Evolutionary conservation across 305 asterid genomes (phyloP).

Genomic region (Stenogyne calaminthoides): DNA sequence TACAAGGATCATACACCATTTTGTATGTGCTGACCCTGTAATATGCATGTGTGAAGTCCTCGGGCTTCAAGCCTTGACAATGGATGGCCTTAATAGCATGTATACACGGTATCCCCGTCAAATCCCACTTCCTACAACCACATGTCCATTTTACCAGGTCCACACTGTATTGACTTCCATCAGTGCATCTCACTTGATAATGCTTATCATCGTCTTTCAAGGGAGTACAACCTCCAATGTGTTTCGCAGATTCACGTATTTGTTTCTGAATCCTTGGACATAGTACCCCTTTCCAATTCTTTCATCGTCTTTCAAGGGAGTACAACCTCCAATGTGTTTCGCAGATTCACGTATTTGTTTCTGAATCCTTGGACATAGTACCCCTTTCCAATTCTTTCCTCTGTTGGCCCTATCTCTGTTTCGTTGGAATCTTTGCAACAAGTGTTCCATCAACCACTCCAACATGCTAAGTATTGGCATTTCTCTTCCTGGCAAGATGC

Average conservation of each 20-base stretch:
- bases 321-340: too few relatives aligned
- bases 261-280: constrained; percentile 4
- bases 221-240: neutral
- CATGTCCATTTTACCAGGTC: neutral
- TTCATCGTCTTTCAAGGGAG: too few relatives aligned
- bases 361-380: too few relatives aligned
- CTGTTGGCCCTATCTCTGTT: neutral
- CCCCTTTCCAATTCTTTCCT: too few relatives aligned
- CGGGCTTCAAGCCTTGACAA: neutral
- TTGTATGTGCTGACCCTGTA: neutral
- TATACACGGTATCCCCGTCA: neutral
- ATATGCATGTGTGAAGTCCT: neutral
- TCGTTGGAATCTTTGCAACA: neutral
- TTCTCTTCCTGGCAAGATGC: neutral
- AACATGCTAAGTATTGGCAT: neutral
- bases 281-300: neutral
- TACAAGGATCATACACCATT: neutral
- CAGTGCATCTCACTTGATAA: neutral
- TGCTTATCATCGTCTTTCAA: neutral
- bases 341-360: too few relatives aligned
- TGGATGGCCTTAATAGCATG: neutral
- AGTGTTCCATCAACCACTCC: neutral
- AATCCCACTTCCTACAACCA: constrained; percentile 4
- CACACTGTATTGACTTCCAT: neutral
- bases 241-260: neutral